These are phyloP conservation scores for Monosporascus sp. DNA, from an alignment of 2,329 filamentous ascomycete species.

Conservation along the genomic window DNA sequence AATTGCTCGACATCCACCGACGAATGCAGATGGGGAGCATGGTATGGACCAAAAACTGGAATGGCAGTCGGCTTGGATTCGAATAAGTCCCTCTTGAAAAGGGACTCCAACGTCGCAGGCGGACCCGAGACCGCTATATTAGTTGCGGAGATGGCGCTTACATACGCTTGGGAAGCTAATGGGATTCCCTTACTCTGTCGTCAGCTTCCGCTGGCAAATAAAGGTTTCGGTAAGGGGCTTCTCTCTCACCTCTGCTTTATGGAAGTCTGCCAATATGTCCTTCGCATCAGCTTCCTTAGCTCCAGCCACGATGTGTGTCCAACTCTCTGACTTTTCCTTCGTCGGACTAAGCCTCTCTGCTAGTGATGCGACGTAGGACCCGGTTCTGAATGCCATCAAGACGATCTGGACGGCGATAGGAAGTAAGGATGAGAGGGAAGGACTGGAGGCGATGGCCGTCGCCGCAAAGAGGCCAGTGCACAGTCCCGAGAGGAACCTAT, in stretches of 20 bases:
- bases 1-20: conserved; percentile 39
- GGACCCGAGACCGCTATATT: conserved; percentile 52
- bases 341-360: conserved; percentile 40
- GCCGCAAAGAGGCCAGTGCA: conserved; percentile 69
- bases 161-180: conserved; percentile 43
- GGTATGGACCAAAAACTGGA: conserved; percentile 53
- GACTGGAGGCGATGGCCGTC: conserved; percentile 59
- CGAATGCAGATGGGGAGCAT: conserved; percentile 49
- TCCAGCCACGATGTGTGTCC: conserved; percentile 63
- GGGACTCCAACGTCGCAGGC: conserved; percentile 40
- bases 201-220: conserved; percentile 2
- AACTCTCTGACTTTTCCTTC: conserved; percentile 48
- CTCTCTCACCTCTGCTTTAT: conserved; percentile 44
- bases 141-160: conserved; percentile 46
- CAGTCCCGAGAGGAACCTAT: conserved; percentile 57
- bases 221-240: not conserved
- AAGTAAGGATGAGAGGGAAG: conserved; percentile 57
- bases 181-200: conserved; percentile 32
- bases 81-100: conserved; percentile 37
- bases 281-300: conserved; percentile 47
- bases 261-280: conserved; percentile 51
- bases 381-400: conserved; percentile 61
- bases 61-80: conserved; percentile 41
- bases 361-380: conserved; percentile 49
- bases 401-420: conserved; percentile 60